A percentile compares a stretch with the other conserved stretches of the same genome.
Evolutionary conservation across 2,329 filamentous ascomycete species (phyloP).

Genomic region (Colletotrichum tropicicola): DNA sequence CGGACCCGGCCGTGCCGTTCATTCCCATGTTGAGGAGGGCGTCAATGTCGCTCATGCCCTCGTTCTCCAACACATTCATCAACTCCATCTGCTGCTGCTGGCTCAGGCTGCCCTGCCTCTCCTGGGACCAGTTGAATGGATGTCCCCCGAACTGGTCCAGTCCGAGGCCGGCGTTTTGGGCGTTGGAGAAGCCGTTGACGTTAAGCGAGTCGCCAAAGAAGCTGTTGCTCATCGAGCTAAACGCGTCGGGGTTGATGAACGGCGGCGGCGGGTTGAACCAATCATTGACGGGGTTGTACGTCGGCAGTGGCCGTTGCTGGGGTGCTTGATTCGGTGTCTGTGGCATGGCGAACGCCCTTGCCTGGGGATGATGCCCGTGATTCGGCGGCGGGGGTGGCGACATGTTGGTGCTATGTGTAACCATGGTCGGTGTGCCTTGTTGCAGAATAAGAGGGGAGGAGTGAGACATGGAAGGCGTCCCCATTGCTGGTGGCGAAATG

Average conservation of each 20-base stretch:
- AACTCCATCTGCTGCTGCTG: conserved; percentile 85
- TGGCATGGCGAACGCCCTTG: conserved; percentile 50
- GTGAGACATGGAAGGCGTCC: conserved; percentile 36
- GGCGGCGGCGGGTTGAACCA: conserved; percentile 64
- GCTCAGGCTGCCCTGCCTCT: conserved; percentile 75
- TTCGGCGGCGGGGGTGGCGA: conserved; percentile 38
- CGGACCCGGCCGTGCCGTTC: neutral
- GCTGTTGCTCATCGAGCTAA: conserved; percentile 50
- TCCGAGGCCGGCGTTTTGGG: conserved; percentile 38
- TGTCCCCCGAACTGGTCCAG: conserved; percentile 36
- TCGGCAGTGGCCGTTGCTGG: conserved; percentile 53
- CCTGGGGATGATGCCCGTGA: conserved; percentile 31
- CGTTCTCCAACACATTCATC: conserved; percentile 80
- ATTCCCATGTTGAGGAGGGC: conserved; percentile 59
- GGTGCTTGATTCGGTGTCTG: conserved; percentile 38
- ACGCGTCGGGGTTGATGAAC: conserved; percentile 62
- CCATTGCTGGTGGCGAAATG: conserved; percentile 22
- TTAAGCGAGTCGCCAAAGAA: conserved; percentile 49
- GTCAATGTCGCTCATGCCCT: conserved; percentile 70
- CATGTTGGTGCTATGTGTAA: conserved; percentile 37
- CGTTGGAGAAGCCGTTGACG: conserved; percentile 20
- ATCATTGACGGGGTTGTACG: conserved; percentile 48
- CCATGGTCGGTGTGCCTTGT: conserved; percentile 13
- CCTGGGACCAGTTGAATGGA: conserved; percentile 46
- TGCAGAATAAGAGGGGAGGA: conserved; percentile 38